Evolutionary conservation across 495 filamentous ascomycete genomes (phyloP), one percentile per base, ranked within the genome.

Genomic region (Penicillium cataractarum): DNA sequence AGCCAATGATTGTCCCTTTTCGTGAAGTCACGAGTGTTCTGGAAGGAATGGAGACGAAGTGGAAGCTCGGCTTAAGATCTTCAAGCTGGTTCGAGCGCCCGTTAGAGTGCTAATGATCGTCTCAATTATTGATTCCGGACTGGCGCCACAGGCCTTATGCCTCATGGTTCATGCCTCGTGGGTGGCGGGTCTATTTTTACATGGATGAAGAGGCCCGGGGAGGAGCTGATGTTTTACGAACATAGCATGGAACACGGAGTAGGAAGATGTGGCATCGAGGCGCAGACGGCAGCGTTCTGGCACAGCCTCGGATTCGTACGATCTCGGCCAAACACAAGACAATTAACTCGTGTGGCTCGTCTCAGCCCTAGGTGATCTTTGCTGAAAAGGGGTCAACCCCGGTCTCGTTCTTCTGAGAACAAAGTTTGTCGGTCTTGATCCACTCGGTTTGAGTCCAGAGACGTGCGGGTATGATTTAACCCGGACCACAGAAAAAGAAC

Each of bases 341-440:
- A 17, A 32, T 4, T 9, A 13, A 56, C 4, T 29, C 37, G 54
- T 17, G 7, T 49, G 46, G 46, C 46, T 4, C 12, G 49, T 22
- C 49, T 67, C 64, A 66, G 66, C 69, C 66, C 61, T 64, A 65
- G 63, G 21, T 46, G 58, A 66, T 66, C 61, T 31, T 55, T 66
- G 55, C 61, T 53, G 9, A 33, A 65, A 57, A 53, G 57, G 57
- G 61, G 57, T 49, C 6, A n/a, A 48, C 22, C 22, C 29, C 57
- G 31, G 13, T 40, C 10, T 58, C 1, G 27, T 48, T 55, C 15
- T 26, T 31, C n/a, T 5, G 26, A 19, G 55, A 62, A 62, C 57
- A 58, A 61, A 65, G 60, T 63, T 66, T 55, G 58, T 62, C 57
- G 63, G 63, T 68, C 53, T 59, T 21, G 60, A 61, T 69, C 63